Percentiles rank a stretch among this genome's conserved stretches.
phyloP scores from a whole-genome alignment of 2,329 filamentous ascomycete species.

The Venturia nashicola region DNA sequence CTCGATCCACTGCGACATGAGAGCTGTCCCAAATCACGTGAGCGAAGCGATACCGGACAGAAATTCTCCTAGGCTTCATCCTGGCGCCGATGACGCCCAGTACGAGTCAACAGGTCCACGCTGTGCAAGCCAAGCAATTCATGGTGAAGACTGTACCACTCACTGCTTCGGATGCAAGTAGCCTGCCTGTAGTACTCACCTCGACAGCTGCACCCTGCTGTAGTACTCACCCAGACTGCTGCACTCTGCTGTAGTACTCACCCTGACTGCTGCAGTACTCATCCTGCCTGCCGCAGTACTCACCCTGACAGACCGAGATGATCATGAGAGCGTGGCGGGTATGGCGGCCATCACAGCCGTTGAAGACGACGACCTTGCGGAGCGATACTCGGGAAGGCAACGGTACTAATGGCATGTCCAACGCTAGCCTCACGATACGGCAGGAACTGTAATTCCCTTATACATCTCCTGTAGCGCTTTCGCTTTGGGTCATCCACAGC shows the following conservation, averaged over 20 bases:
- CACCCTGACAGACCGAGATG: neutral
- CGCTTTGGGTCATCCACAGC: neutral
- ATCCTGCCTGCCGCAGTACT: neutral
- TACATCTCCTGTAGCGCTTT: neutral
- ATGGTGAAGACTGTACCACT: neutral
- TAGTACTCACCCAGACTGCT: neutral
- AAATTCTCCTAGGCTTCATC: neutral
- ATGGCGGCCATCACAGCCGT: neutral
- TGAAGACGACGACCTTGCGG: neutral
- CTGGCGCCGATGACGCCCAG: neutral
- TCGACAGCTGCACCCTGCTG: too few relatives aligned
- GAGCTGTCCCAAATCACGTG: neutral
- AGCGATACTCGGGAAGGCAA: neutral
- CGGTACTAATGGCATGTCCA: neutral
- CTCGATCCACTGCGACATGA: too few relatives aligned
- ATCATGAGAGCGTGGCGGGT: neutral
- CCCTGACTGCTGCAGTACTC: too few relatives aligned
- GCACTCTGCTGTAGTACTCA: too few relatives aligned
- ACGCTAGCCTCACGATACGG: neutral
- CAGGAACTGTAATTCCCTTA: neutral
- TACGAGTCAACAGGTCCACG: neutral
- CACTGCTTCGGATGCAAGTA: neutral
- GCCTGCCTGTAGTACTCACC: neutral
- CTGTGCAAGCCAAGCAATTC: constrained; percentile 7
- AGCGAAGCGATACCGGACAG: neutral